These are phyloP conservation scores for Daldinia eschscholtzii DNA, from an alignment of 2,329 filamentous ascomycete species.

Conservation along the genomic window DNA sequence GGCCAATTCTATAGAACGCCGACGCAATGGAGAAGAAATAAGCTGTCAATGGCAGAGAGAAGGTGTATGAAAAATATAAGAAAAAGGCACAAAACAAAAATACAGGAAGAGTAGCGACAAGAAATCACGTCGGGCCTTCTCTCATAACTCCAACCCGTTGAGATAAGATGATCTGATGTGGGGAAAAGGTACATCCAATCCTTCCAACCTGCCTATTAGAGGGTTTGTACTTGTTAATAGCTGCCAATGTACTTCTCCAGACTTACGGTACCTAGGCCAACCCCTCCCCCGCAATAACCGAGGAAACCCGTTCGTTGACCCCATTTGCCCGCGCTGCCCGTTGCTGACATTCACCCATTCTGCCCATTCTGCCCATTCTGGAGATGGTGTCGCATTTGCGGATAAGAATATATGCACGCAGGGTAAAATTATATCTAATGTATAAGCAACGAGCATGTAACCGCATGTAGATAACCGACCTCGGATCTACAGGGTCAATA, in stretches of 20 bases:
- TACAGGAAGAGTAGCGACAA: conserved; percentile 15
- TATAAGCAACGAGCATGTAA: conserved; percentile 12
- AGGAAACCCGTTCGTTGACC: conserved; percentile 47
- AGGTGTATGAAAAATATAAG: conserved; percentile 10
- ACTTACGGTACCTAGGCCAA: conserved; percentile 1
- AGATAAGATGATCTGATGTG: conserved; percentile 35
- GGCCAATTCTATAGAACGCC: conserved; percentile 18
- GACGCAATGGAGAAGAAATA: conserved; percentile 20
- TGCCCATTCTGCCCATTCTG: not conserved
- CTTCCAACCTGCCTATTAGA: conserved; percentile 6
- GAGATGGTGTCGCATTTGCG: conserved; percentile 7
- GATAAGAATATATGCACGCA: not conserved
- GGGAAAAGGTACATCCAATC: conserved; percentile 12
- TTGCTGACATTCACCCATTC: conserved; percentile 11
- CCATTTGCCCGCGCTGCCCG: conserved; percentile 31
- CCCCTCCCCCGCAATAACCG: conserved; percentile 52
- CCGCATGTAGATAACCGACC: conserved; percentile 29
- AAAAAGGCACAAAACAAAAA: not conserved
- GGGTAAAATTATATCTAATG: not conserved
- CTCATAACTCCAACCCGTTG: conserved; percentile 17
- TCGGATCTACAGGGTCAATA: conserved; percentile 27
- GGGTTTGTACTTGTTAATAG: conserved; percentile 1
- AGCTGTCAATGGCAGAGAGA: conserved; percentile 12
- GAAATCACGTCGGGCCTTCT: conserved; percentile 18
- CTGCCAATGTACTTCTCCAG: conserved; percentile 5